These are phyloP conservation scores for Moelleriella libera DNA, from an alignment of 2,329 filamentous ascomycete species.

Conservation along the genomic window DNA sequence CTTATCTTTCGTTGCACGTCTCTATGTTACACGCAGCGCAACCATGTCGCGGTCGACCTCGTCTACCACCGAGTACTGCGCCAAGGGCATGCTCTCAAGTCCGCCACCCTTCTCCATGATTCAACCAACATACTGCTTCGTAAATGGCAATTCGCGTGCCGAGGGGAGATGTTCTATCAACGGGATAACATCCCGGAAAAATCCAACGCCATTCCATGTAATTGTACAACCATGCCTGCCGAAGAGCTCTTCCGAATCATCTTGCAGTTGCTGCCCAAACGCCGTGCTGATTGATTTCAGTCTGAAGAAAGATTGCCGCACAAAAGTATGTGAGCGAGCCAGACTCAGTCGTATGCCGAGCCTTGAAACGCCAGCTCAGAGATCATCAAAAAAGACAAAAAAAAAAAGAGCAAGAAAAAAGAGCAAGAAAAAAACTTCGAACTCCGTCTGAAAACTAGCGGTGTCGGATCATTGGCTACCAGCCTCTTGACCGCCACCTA, in stretches of 20 bases:
- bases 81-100: too few relatives aligned
- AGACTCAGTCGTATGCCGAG: not conserved
- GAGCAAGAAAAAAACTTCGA: not conserved
- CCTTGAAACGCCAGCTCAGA: not conserved
- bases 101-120: constrained; percentile 3
- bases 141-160: constrained; percentile 19
- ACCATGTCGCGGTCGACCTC: too few relatives aligned
- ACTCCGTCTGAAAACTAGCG: too few relatives aligned
- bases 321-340: not conserved
- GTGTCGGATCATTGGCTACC: constrained; percentile 8
- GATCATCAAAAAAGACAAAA: not conserved
- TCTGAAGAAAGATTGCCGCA: not conserved
- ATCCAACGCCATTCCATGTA: constrained; percentile 4
- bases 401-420: constrained; percentile 1
- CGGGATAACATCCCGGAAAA: constrained; percentile 10
- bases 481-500: constrained; percentile 43
- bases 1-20: too few relatives aligned
- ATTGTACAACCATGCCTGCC: not conserved
- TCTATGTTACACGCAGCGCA: too few relatives aligned
- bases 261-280: constrained; percentile 8
- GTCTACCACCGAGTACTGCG: too few relatives aligned
- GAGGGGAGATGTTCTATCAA: constrained; percentile 38
- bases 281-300: constrained; percentile 9
- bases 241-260: not conserved
- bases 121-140: constrained; percentile 14